Evolutionary conservation across 805 yeast species (phyloP).

Genomic region (Clavispora fructus): DNA sequence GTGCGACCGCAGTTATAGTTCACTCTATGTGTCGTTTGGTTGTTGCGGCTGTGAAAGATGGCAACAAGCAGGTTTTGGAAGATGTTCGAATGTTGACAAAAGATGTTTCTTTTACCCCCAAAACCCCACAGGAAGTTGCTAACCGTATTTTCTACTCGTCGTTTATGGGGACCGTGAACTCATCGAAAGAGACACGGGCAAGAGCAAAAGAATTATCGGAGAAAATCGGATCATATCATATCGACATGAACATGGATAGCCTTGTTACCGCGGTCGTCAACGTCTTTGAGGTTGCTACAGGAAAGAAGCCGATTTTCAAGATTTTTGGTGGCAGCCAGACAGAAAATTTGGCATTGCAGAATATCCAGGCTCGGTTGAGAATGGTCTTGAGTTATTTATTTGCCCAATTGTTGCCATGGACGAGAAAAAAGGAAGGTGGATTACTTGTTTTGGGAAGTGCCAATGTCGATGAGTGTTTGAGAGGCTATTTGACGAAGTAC

Average conservation of each 20-base stretch:
- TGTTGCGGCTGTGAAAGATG: constrained; percentile 58
- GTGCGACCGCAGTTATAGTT: constrained; percentile 94
- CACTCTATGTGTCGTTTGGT: constrained; percentile 92
- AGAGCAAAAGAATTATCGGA: constrained; percentile 76
- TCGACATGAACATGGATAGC: constrained; percentile 86
- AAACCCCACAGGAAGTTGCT: constrained; percentile 71
- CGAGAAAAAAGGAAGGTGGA: constrained; percentile 70
- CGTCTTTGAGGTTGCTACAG: constrained; percentile 85
- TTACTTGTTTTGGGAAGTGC: constrained; percentile 91
- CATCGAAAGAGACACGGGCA: constrained; percentile 77
- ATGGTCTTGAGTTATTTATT: constrained; percentile 92
- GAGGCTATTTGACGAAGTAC: constrained; percentile 95
- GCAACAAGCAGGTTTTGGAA: constrained; percentile 66
- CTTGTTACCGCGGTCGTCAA: constrained; percentile 68
- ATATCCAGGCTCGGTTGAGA: constrained; percentile 91
- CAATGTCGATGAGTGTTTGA: constrained; percentile 91
- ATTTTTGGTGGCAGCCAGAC: constrained; percentile 90
- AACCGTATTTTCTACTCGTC: constrained; percentile 76
- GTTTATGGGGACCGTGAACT: constrained; percentile 94
- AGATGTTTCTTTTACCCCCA: constrained; percentile 58
- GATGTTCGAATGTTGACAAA: constrained; percentile 73
- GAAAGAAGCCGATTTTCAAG: constrained; percentile 81
- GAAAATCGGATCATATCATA: constrained; percentile 82
- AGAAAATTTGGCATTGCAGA: constrained; percentile 92
- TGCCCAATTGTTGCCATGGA: constrained; percentile 96